Percentiles rank a stretch among this genome's conserved stretches.
phyloP scores from a whole-genome alignment of 1,284 basidiomycete species.

The Amylostereum areolatum region DNA sequence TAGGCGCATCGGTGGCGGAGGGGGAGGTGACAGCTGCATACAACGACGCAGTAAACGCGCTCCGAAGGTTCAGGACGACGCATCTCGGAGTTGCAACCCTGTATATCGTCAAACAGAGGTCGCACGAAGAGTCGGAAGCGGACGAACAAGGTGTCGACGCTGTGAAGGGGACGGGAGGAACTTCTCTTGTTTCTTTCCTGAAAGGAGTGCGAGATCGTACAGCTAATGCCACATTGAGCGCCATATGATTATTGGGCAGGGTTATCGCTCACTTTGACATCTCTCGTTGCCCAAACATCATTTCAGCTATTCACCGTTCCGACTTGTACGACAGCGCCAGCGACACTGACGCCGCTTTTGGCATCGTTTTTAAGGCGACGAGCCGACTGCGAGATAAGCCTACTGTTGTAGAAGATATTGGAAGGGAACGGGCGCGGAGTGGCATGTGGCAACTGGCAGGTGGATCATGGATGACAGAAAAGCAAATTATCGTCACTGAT shows the following conservation, averaged over 20 bases:
- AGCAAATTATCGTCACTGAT: too few relatives aligned
- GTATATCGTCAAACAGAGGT: conserved; percentile 36
- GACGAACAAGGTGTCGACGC: conserved; percentile 15
- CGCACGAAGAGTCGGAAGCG: neutral
- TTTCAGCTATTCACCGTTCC: too few relatives aligned
- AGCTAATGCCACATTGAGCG: neutral
- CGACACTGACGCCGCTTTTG: too few relatives aligned
- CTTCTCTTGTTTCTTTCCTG: conserved; percentile 8
- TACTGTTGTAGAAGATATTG: too few relatives aligned
- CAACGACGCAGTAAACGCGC: conserved; percentile 37
- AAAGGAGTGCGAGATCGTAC: conserved; percentile 10
- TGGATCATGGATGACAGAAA: too few relatives aligned
- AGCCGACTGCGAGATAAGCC: too few relatives aligned
- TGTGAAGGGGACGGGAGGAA: conserved; percentile 9
- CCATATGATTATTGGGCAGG: neutral
- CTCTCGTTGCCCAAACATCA: too few relatives aligned
- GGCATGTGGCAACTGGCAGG: too few relatives aligned
- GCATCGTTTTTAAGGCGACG: too few relatives aligned
- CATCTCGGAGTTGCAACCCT: conserved; percentile 49
- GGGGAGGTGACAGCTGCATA: conserved; percentile 31
- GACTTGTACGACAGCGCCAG: too few relatives aligned
- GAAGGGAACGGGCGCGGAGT: too few relatives aligned
- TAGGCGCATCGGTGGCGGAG: conserved; percentile 8
- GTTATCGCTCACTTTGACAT: too few relatives aligned
- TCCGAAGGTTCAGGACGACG: conserved; percentile 43